Evolutionary conservation across 2,329 filamentous ascomycete species (phyloP).

Genomic region (Diaporthe sp.): DNA sequence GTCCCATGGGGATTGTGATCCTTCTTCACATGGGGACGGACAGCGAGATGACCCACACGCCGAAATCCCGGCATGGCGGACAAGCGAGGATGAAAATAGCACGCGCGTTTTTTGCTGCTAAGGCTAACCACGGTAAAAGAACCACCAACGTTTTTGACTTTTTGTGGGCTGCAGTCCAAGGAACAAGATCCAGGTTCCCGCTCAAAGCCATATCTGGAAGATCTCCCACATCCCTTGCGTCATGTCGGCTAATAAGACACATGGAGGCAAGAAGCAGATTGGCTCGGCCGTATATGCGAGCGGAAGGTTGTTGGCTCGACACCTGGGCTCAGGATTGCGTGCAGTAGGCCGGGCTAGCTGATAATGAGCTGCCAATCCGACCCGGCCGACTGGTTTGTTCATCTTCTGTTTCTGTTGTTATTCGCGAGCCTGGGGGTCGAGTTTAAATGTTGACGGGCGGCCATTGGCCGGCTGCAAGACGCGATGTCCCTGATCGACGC

Average conservation of each 20-base stretch:
- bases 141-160: neutral
- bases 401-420: neutral
- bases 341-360: neutral
- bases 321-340: neutral
- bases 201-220: neutral
- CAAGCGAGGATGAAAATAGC: conserved; percentile 40
- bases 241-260: conserved; percentile 30
- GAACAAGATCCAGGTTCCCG: conserved; percentile 5
- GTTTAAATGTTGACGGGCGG: neutral
- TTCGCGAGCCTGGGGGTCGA: neutral
- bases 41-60: neutral
- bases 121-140: neutral
- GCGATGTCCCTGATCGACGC: conserved; percentile 33
- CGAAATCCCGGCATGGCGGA: conserved; percentile 29
- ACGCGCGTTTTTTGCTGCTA: neutral
- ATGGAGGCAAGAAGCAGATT: conserved; percentile 10
- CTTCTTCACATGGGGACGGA: conserved; percentile 3
- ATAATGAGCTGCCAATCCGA: neutral
- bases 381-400: neutral
- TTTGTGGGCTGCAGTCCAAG: neutral
- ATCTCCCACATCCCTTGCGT: neutral
- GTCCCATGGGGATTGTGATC: conserved; percentile 7
- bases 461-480: conserved; percentile 20
- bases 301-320: neutral
- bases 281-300: conserved; percentile 21